Evolutionary conservation across 495 filamentous ascomycete species (phyloP).

Genomic region (Penicillium goetzii): DNA sequence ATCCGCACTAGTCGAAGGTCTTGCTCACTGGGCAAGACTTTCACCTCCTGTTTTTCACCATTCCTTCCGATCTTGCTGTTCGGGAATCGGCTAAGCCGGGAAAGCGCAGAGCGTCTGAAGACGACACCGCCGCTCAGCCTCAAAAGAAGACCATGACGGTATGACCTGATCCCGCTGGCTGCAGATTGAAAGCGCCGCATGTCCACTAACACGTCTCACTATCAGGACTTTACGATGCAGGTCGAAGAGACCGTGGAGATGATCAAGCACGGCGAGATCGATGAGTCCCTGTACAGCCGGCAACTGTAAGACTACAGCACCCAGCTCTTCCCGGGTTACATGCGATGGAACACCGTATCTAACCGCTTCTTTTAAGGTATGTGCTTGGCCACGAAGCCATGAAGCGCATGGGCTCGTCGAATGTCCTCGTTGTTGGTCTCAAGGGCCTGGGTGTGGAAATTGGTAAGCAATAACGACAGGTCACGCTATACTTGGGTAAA

Average conservation of each 20-base stretch:
- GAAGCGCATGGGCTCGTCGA: constrained; percentile 98
- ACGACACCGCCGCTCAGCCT: constrained; percentile 67
- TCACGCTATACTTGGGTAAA: background rate
- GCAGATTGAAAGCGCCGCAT: constrained; percentile 9
- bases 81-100: constrained; percentile 68
- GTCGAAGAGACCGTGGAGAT: constrained; percentile 66
- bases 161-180: constrained; percentile 40
- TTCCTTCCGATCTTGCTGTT: constrained; percentile 59
- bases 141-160: constrained; percentile 85
- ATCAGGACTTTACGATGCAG: constrained; percentile 76
- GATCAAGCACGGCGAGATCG: constrained; percentile 76
- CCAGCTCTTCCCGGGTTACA: background rate
- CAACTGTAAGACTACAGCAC: constrained; percentile 66
- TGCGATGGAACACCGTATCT: constrained; percentile 10
- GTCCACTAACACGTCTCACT: constrained; percentile 20
- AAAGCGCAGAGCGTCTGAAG: constrained; percentile 82
- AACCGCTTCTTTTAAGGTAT: constrained; percentile 54
- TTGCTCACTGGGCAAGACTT: constrained; percentile 57
- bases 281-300: constrained; percentile 96
- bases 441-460: constrained; percentile 97
- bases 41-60: constrained; percentile 51
- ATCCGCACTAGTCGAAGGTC: constrained; percentile 47
- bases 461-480: constrained; percentile 45
- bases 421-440: constrained; percentile 89
- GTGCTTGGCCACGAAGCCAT: constrained; percentile 99